These are phyloP conservation scores for Hygrophila difformis DNA, from an alignment of 257 asterid genomes.

Conservation along the genomic window DNA sequence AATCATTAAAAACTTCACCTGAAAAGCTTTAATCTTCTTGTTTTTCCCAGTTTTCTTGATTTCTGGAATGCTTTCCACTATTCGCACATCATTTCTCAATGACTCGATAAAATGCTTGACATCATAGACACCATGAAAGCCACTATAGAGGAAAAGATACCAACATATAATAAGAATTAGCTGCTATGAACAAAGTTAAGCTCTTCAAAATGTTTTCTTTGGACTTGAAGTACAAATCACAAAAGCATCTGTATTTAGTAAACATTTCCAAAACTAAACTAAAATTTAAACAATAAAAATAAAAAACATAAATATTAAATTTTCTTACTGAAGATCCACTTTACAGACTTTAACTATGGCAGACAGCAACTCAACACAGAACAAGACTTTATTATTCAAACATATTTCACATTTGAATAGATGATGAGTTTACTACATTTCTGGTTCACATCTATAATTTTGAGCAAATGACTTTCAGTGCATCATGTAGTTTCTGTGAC, in stretches of 20 bases:
- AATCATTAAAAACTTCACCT: constrained; percentile 38
- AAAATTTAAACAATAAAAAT: no score
- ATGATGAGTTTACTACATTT: background rate
- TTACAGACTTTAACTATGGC: background rate
- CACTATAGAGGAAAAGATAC: constrained; percentile 38
- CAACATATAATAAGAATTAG: constrained; percentile 14
- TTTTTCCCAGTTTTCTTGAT: constrained; percentile 68
- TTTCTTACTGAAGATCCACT: constrained; percentile 6
- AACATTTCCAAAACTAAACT: constrained; percentile 4
- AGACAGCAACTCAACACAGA: constrained; percentile 6
- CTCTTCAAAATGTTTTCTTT: background rate
- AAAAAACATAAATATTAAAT: no score
- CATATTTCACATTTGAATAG: constrained; percentile 2
- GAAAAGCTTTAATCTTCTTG: constrained; percentile 75
- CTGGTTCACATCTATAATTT: background rate
- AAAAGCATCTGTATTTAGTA: constrained; percentile 2
- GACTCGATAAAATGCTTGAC: constrained; percentile 88
- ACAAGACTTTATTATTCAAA: constrained; percentile 4
- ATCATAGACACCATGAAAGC: constrained; percentile 87
- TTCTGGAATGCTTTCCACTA: constrained; percentile 89
- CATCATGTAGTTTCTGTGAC: constrained; percentile 4
- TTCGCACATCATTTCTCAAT: constrained; percentile 70
- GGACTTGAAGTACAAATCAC: background rate
- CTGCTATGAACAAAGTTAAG: constrained; percentile 10
- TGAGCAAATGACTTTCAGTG: constrained; percentile 5